phyloP scores from a whole-genome alignment of 257 asterid genomes.

The Solanum chilense region DNA sequence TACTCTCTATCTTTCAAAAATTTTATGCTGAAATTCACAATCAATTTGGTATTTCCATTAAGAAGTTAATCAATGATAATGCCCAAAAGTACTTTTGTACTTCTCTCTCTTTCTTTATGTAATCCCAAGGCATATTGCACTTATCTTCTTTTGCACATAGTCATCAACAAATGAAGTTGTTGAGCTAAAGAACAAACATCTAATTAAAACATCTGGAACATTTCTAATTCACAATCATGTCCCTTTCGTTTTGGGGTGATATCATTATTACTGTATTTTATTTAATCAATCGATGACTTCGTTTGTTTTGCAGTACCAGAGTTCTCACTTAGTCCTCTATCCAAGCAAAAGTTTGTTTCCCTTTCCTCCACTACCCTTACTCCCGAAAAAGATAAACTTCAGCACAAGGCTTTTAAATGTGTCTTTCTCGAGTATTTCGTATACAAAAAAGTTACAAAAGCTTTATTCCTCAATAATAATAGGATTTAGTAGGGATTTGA shows the following conservation, averaged over 20 bases:
- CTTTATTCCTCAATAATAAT: neutral
- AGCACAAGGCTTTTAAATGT: neutral
- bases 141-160: neutral
- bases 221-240: neutral
- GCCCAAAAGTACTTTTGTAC: neutral
- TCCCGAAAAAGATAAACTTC: neutral
- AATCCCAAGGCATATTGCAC: neutral
- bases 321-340: neutral
- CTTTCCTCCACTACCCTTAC: neutral
- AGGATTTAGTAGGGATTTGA: too few relatives aligned
- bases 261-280: too few relatives aligned
- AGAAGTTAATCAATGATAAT: neutral
- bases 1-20: too few relatives aligned
- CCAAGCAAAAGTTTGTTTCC: neutral
- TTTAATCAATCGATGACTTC: neutral
- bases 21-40: too few relatives aligned
- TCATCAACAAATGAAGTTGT: neutral
- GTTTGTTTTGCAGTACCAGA: neutral
- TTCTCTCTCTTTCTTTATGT: neutral
- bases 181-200: neutral
- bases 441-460: neutral
- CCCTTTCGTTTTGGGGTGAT: neutral
- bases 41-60: neutral
- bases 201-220: neutral
- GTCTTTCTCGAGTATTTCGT: neutral